phyloP scores from a whole-genome alignment of 371 early-diverging fungal genomes.

The Actinomortierella ambigua region DNA sequence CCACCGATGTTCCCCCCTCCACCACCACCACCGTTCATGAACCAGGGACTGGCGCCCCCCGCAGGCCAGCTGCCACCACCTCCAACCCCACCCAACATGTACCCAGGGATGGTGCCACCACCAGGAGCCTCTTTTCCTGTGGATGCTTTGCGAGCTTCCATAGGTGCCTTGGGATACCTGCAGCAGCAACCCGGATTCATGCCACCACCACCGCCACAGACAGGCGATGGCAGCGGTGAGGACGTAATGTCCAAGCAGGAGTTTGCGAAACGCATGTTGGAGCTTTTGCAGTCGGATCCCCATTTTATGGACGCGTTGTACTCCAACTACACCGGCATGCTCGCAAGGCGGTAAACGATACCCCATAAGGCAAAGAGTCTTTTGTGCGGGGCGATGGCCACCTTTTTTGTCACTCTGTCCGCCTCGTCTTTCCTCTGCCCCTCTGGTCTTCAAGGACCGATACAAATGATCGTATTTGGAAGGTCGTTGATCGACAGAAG shows the following conservation, averaged over 20 bases:
- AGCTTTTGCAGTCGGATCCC: constrained; percentile 31
- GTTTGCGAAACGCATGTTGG: constrained; percentile 28
- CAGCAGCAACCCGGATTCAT: constrained; percentile 20
- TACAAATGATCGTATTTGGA: too few species aligned
- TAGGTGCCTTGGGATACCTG: constrained; percentile 44
- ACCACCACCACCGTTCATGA: constrained; percentile 29
- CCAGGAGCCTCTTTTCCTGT: constrained; percentile 29
- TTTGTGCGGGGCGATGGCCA: too few species aligned
- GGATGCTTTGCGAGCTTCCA: constrained; percentile 45
- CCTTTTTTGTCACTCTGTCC: too few species aligned
- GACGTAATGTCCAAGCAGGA: constrained; percentile 36
- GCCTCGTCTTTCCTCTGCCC: too few species aligned
- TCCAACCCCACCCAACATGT: constrained; percentile 8
- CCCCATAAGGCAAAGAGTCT: too few species aligned
- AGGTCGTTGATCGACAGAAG: too few species aligned
- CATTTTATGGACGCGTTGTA: constrained; percentile 46
- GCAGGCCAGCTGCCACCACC: constrained; percentile 24
- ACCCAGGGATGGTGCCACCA: constrained; percentile 5
- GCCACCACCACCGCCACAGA: too few species aligned
- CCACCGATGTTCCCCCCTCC: constrained; percentile 30
- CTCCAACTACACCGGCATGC: constrained; percentile 34
- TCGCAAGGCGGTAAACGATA: constrained; percentile 21
- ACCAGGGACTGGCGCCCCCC: constrained; percentile 8
- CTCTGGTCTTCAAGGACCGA: too few species aligned
- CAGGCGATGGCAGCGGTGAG: constrained; percentile 12